Evolutionary conservation across 2,329 filamentous ascomycete genomes (phyloP).

Genomic region (Phyllosticta citribraziliensis): DNA sequence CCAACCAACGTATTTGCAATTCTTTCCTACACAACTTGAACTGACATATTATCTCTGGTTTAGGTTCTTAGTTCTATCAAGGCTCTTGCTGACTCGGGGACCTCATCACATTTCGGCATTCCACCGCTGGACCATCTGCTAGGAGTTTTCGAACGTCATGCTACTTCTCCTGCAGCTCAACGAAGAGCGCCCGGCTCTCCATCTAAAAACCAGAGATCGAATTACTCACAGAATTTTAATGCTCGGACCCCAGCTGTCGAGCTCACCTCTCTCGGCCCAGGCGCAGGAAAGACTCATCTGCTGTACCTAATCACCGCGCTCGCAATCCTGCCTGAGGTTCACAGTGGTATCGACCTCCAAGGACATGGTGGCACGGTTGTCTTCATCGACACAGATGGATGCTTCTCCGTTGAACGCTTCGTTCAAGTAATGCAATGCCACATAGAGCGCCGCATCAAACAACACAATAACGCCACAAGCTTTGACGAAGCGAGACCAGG

Average conservation of each 20-base stretch:
- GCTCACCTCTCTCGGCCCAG: constrained; percentile 41
- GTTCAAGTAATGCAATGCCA: constrained; percentile 25
- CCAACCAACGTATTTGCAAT: background rate
- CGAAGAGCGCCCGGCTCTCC: constrained; percentile 10
- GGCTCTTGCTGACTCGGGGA: constrained; percentile 15
- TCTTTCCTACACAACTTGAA: background rate
- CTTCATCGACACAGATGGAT: constrained; percentile 46
- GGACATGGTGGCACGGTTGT: constrained; percentile 43
- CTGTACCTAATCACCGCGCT: constrained; percentile 46
- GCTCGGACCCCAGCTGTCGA: constrained; percentile 37
- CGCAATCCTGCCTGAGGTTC: constrained; percentile 38
- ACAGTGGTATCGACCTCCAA: constrained; percentile 23
- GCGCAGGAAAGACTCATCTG: constrained; percentile 49
- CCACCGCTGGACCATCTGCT: constrained; percentile 36
- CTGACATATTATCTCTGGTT: background rate
- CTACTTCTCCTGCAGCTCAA: constrained; percentile 11
- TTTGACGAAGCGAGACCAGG: background rate
- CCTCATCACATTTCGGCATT: constrained; percentile 30
- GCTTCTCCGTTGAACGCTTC: constrained; percentile 44
- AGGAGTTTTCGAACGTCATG: constrained; percentile 8
- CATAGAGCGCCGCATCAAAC: constrained; percentile 11
- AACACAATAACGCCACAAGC: background rate
- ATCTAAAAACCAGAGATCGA: constrained; percentile 12
- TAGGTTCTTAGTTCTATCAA: constrained; percentile 34
- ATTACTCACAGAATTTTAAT: constrained; percentile 8